These are phyloP conservation scores for Zygotorulaspora florentina DNA, from an alignment of 805 yeast genomes.

Conservation along the genomic window DNA sequence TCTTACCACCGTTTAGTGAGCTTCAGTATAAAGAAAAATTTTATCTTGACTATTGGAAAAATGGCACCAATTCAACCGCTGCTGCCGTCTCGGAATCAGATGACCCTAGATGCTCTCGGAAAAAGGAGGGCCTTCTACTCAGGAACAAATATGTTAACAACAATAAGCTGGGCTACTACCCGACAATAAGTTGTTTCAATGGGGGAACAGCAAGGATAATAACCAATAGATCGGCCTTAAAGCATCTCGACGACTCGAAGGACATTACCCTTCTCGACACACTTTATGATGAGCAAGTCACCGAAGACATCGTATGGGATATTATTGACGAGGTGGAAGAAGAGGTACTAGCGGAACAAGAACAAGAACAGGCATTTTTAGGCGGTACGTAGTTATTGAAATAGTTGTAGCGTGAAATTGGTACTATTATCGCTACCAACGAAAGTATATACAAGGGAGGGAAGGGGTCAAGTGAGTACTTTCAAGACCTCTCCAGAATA, in stretches of 20 bases:
- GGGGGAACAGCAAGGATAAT: constrained; percentile 73
- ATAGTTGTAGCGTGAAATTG: not conserved
- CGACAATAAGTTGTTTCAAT: constrained; percentile 77
- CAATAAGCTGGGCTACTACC: constrained; percentile 85
- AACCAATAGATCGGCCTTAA: constrained; percentile 57
- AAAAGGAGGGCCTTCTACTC: constrained; percentile 27
- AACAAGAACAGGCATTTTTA: not conserved
- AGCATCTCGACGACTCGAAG: constrained; percentile 36
- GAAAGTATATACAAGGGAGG: not conserved
- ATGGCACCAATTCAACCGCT: constrained; percentile 17
- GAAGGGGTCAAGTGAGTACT: constrained; percentile 8
- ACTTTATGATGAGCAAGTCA: constrained; percentile 62
- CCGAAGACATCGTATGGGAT: constrained; percentile 82
- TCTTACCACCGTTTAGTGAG: constrained; percentile 73
- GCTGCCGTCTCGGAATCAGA: constrained; percentile 10
- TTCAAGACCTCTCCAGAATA: not conserved
- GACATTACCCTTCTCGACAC: constrained; percentile 51
- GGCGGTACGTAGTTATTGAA: not conserved
- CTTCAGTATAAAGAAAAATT: constrained; percentile 40
- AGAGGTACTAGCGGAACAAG: constrained; percentile 20
- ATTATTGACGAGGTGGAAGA: constrained; percentile 78
- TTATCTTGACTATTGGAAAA: constrained; percentile 31
- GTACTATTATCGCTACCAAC: constrained; percentile 5
- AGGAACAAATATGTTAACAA: constrained; percentile 56
- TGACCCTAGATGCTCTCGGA: constrained; percentile 4